Conservation (phyloP, 2,329 filamentous ascomycete genomes). For the Cladosporium sp. region DNA sequence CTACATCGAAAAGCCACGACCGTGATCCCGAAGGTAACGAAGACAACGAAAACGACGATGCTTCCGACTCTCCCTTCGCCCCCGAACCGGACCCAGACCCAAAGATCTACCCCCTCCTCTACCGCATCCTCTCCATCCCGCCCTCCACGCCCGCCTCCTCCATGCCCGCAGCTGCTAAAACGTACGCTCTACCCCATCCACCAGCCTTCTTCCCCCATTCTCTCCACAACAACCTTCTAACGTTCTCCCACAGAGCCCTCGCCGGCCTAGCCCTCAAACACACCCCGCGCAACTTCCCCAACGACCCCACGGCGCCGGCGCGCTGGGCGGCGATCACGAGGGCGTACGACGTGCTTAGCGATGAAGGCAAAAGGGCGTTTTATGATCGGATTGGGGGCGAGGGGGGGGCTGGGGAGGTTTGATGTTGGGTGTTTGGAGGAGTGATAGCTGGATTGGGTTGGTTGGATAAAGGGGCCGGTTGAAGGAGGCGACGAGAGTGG, state of each 20-base stretch:
- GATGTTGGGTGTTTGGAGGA: not conserved
- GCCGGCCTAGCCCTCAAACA: constrained; percentile 18
- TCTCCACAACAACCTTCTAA: too few species aligned
- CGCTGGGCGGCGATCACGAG: constrained; percentile 22
- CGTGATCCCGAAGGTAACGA: not conserved
- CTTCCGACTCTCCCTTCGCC: too few species aligned
- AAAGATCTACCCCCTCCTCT: constrained; percentile 19
- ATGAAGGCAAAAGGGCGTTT: constrained; percentile 17
- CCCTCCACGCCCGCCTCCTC: constrained; percentile 12
- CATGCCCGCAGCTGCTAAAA: too few species aligned
- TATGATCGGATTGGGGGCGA: not conserved
- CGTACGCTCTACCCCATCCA: too few species aligned
- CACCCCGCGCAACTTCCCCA: constrained; percentile 18
- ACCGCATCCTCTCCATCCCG: constrained; percentile 22
- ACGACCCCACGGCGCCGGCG: constrained; percentile 20
- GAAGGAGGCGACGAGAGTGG: too few species aligned
- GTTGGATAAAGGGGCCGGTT: too few species aligned
- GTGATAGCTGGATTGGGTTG: too few species aligned
- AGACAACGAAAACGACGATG: not conserved
- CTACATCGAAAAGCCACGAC: too few species aligned
- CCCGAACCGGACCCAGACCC: not conserved
- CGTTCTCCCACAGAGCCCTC: not conserved
- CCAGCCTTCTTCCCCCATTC: too few species aligned
- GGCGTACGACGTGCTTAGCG: constrained; percentile 19
- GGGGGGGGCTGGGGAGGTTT: constrained; percentile 1